Evolutionary conservation across 169 alveolate genomes (phyloP).

Genomic region (Plasmodium vivax): DNA sequence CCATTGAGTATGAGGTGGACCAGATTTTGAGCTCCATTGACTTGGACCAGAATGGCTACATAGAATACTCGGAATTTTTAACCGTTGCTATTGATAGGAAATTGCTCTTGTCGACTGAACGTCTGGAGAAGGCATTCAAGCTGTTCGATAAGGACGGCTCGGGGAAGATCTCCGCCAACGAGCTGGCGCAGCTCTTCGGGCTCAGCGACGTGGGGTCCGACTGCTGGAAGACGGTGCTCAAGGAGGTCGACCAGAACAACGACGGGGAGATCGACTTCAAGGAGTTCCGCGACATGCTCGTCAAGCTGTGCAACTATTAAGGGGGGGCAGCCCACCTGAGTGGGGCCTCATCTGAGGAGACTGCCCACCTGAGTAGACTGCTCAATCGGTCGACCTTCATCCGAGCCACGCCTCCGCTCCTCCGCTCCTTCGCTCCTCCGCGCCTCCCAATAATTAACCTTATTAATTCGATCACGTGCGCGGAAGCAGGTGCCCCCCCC

Average conservation of each 20-base stretch:
- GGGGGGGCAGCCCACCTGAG: background rate
- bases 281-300: conserved; percentile 93
- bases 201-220: conserved; percentile 83
- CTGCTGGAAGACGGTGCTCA: conserved; percentile 86
- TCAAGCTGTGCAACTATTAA: conserved; percentile 69
- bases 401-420: background rate
- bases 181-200: conserved; percentile 89
- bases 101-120: conserved; percentile 89
- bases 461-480: background rate
- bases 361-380: too few relatives aligned
- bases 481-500: background rate
- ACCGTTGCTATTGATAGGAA: conserved; percentile 94
- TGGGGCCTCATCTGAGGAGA: too few relatives aligned
- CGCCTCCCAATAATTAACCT: background rate
- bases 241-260: conserved; percentile 91
- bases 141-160: conserved; percentile 96
- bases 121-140: conserved; percentile 94
- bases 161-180: conserved; percentile 94
- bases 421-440: too few relatives aligned
- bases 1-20: conserved; percentile 90
- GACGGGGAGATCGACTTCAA: conserved; percentile 95
- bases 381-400: background rate
- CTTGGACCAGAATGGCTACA: conserved; percentile 90
- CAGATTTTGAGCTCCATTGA: conserved; percentile 88
- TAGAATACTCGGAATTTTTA: conserved; percentile 94